These are phyloP conservation scores for Cyberlindnera xylosilytica DNA, from an alignment of 805 yeast genomes.

Conservation along the genomic window DNA sequence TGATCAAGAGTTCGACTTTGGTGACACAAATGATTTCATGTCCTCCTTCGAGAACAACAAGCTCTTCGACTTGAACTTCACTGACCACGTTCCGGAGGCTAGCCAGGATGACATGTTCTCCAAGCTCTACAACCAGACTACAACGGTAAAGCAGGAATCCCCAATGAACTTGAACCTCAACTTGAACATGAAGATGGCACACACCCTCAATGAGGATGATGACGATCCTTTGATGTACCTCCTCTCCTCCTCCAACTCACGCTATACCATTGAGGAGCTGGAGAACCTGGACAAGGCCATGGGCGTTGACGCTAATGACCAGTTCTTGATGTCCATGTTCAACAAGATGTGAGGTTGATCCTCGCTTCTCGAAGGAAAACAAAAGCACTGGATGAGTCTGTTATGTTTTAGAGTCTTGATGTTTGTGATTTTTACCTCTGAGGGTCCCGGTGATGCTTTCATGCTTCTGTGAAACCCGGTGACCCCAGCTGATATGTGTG, in stretches of 20 bases:
- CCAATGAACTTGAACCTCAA: background rate
- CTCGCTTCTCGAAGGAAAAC: too few relatives aligned
- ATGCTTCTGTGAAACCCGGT: background rate
- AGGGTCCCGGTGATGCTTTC: too few relatives aligned
- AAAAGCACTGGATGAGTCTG: background rate
- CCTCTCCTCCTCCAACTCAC: conserved; percentile 19
- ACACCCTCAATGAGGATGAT: conserved; percentile 12
- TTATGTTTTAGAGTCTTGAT: too few relatives aligned
- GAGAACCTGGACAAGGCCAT: conserved; percentile 28
- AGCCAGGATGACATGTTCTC: background rate
- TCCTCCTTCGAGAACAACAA: background rate
- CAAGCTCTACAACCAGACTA: background rate
- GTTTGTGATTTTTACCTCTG: background rate
- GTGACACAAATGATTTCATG: background rate
- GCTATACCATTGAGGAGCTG: conserved; percentile 25
- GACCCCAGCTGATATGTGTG: background rate
- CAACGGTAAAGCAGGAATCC: background rate
- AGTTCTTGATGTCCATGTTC: conserved; percentile 25
- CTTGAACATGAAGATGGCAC: background rate
- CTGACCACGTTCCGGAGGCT: background rate
- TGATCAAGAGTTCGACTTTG: background rate
- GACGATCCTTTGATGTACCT: conserved; percentile 24
- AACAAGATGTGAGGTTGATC: conserved; percentile 20
- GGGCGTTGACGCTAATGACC: conserved; percentile 28
- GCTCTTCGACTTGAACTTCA: conserved; percentile 7